phyloP scores from a whole-genome alignment of 2,329 filamentous ascomycete species.

The Oidium heveae region DNA sequence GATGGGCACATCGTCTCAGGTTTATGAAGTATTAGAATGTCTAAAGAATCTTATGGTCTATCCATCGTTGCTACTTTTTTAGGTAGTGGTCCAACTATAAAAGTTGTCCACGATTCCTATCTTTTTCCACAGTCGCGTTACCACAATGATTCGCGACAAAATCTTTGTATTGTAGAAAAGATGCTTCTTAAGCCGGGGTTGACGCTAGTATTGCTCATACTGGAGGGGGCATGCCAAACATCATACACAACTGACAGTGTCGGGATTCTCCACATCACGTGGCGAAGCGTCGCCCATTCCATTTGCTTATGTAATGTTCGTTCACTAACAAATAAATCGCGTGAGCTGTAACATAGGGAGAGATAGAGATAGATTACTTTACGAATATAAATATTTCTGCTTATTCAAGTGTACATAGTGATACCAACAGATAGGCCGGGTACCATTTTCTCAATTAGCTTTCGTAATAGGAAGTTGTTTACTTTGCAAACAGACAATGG shows the following conservation, averaged over 20 bases:
- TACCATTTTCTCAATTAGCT: background rate
- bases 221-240: background rate
- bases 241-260: no score
- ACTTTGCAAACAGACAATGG: background rate
- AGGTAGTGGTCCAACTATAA: background rate
- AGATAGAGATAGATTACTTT: no score
- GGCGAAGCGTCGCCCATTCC: no score
- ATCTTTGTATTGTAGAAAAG: background rate
- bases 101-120: background rate
- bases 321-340: no score
- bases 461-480: background rate
- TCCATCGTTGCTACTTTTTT: background rate
- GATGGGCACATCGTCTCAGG: background rate
- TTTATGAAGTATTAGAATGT: background rate
- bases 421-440: background rate
- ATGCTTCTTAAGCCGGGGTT: background rate
- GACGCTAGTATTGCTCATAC: background rate
- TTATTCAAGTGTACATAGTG: no score
- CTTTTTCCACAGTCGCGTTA: background rate
- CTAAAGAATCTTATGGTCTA: background rate
- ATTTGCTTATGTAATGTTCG: no score
- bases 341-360: no score
- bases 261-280: no score
- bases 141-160: background rate
- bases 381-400: no score